Evolutionary conservation across 1,284 basidiomycete genomes (phyloP).

Genomic region (Spongiforma sp.): DNA sequence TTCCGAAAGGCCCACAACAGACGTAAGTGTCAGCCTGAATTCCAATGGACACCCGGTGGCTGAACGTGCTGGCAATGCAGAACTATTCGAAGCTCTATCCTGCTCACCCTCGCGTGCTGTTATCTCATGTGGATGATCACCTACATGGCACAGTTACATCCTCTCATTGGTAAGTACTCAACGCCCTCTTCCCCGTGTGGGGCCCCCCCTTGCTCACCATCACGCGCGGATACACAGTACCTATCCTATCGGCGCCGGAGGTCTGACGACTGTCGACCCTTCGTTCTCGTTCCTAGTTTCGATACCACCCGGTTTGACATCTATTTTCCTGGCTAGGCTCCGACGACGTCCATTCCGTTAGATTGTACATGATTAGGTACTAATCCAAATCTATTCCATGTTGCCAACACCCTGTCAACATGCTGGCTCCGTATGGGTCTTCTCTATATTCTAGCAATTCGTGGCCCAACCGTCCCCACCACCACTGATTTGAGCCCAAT

Average conservation of each 20-base stretch:
- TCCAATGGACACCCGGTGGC: background rate
- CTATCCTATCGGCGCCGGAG: conserved; percentile 20
- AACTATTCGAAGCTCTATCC: conserved; percentile 77
- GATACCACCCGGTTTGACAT: conserved; percentile 29
- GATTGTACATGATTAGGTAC: conserved; percentile 31
- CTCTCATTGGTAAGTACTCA: conserved; percentile 75
- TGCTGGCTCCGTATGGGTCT: too few species aligned
- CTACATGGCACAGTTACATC: conserved; percentile 90
- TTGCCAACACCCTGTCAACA: too few species aligned
- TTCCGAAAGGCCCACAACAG: conserved; percentile 87
- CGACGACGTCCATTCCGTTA: conserved; percentile 16
- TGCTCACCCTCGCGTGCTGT: conserved; percentile 80
- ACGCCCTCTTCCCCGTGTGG: background rate
- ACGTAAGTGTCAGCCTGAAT: conserved; percentile 60
- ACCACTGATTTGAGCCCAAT: conserved; percentile 22
- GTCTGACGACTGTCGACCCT: conserved; percentile 16
- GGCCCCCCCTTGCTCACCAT: conserved; percentile 11
- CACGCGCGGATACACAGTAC: conserved; percentile 17
- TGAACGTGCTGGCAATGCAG: conserved; percentile 46
- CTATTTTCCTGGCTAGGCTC: background rate
- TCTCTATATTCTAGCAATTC: conserved; percentile 3
- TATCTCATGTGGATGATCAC: conserved; percentile 97
- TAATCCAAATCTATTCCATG: conserved; percentile 28
- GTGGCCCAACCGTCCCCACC: conserved; percentile 13
- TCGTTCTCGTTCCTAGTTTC: conserved; percentile 7